Evolutionary conservation across 345 rosid genomes (phyloP).

Genomic region (Rhodomyrtus tomentosa): DNA sequence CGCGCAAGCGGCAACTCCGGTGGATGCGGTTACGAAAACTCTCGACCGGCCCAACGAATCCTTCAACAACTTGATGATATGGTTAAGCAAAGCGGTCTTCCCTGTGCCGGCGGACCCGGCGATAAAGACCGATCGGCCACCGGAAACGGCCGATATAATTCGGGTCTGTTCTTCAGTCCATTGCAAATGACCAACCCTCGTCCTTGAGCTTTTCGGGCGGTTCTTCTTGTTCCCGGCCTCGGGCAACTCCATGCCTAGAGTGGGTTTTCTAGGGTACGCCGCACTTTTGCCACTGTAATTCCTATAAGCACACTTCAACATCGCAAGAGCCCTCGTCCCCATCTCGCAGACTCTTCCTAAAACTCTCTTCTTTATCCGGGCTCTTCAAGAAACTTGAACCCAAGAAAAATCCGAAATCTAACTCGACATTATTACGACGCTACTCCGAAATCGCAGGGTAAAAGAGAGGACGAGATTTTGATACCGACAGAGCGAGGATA

Average conservation of each 20-base stretch:
- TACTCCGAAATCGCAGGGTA: neutral
- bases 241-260: neutral
- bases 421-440: neutral
- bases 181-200: neutral
- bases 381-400: neutral
- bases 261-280: neutral
- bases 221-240: neutral
- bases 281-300: conserved; percentile 4
- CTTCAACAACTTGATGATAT: conserved; percentile 1
- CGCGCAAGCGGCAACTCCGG: conserved; percentile 28
- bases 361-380: neutral
- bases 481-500: neutral
- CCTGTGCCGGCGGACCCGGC: conserved; percentile 34
- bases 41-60: neutral
- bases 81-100: conserved; percentile 12
- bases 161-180: conserved; percentile 26
- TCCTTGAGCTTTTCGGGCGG: neutral
- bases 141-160: neutral
- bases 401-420: neutral
- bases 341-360: neutral
- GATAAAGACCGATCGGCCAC: conserved; percentile 15
- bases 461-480: neutral
- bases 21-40: conserved; percentile 28
- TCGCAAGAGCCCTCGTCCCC: conserved; percentile 1
- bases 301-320: conserved; percentile 1